A percentile compares a stretch with the other conserved stretches of the same genome.
Evolutionary conservation across 2,329 filamentous ascomycete species (phyloP).

Genomic region (Penicillium psychrosexuale): DNA sequence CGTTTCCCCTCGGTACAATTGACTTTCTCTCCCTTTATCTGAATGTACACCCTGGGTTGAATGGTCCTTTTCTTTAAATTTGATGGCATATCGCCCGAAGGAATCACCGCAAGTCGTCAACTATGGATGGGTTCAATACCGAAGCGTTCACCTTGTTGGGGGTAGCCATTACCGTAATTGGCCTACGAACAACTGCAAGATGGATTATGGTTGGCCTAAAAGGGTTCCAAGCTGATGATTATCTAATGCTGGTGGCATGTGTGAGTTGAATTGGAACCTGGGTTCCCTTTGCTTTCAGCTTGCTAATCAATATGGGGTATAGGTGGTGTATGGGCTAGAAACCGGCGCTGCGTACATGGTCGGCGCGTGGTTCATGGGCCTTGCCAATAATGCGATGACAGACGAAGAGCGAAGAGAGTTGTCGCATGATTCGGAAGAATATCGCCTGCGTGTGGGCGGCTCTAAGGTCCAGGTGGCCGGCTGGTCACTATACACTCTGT

Average conservation of each 20-base stretch:
- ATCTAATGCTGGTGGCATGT: slow-evolving; percentile 55
- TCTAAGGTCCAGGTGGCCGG: slow-evolving; percentile 54
- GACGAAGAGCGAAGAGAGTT: slow-evolving; percentile 48
- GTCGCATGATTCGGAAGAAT: slow-evolving; percentile 47
- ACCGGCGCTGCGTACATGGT: slow-evolving; percentile 51
- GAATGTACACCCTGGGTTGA: slow-evolving; percentile 8
- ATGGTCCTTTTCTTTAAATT: neutral
- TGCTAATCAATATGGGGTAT: neutral
- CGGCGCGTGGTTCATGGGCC: slow-evolving; percentile 48
- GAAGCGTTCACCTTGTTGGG: slow-evolving; percentile 53
- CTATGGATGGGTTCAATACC: slow-evolving; percentile 36
- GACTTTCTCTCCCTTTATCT: slow-evolving; percentile 16
- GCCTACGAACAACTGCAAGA: slow-evolving; percentile 51
- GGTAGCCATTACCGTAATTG: slow-evolving; percentile 51
- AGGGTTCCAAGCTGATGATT: slow-evolving; percentile 58
- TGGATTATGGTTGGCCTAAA: slow-evolving; percentile 48
- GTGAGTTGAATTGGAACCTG: slow-evolving; percentile 36
- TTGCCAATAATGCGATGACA: slow-evolving; percentile 59
- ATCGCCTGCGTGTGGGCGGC: slow-evolving; percentile 49
- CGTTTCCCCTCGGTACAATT: neutral
- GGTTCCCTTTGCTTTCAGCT: neutral
- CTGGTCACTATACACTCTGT: slow-evolving; percentile 53
- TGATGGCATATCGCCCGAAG: neutral
- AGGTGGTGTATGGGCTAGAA: slow-evolving; percentile 54
- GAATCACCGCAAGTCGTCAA: neutral